Percentiles rank a stretch among this genome's conserved stretches.
Conservation (phyloP, 495 filamentous ascomycete species). For the Lasiosphaeria hispida region DNA sequence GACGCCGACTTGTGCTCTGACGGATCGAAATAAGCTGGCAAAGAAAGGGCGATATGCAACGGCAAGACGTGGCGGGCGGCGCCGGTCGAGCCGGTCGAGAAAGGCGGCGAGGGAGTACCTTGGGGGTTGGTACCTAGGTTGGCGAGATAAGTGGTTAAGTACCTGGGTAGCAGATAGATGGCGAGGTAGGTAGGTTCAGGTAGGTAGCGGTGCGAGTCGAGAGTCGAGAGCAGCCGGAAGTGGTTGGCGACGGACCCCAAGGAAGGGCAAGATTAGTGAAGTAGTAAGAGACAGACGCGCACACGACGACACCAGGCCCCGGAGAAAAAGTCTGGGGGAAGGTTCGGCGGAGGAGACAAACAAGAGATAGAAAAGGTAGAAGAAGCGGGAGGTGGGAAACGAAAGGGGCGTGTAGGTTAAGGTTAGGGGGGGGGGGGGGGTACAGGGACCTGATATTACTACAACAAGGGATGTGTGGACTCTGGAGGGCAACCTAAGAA, state of each 20-base stretch:
- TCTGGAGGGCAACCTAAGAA: too few relatives aligned
- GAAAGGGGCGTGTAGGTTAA: neutral
- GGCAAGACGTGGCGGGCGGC: neutral
- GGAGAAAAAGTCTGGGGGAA: neutral
- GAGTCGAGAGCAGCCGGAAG: too few relatives aligned
- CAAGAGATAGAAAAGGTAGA: constrained; percentile 1
- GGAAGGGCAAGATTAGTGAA: neutral
- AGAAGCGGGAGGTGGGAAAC: constrained; percentile 7
- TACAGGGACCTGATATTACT: constrained; percentile 5
- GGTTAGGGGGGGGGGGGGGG: too few relatives aligned
- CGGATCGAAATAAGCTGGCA: neutral
- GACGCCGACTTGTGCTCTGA: neutral
- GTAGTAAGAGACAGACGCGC: constrained; percentile 1
- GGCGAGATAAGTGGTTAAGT: neutral
- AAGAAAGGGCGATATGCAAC: neutral
- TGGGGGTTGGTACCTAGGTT: neutral
- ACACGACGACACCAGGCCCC: neutral
- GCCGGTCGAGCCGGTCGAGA: neutral
- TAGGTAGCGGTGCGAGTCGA: too few relatives aligned
- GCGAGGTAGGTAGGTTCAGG: too few relatives aligned
- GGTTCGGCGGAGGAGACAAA: neutral
- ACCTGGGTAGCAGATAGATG: too few relatives aligned
- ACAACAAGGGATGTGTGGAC: constrained; percentile 2
- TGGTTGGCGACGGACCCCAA: too few relatives aligned
- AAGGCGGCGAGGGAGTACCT: neutral